phyloP scores from a whole-genome alignment of 106 monocot species.

The Chionographis japonica region DNA sequence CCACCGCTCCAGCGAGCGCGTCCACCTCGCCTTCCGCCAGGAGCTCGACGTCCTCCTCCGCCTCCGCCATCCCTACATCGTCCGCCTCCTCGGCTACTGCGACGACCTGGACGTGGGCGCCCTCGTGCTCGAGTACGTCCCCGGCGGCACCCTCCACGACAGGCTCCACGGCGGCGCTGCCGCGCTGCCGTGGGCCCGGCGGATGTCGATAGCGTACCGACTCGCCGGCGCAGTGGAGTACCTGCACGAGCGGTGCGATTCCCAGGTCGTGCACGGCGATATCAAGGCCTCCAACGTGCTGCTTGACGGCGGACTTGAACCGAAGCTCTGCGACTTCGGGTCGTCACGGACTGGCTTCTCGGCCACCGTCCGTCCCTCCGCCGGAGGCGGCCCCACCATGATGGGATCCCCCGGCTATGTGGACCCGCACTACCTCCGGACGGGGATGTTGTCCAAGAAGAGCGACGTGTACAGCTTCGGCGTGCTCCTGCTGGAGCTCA shows the following conservation, averaged over 20 bases:
- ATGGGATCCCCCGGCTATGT: conserved; percentile 34
- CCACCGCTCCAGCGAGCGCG: conserved; percentile 54
- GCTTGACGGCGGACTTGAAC: conserved; percentile 20
- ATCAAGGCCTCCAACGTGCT: conserved; percentile 64
- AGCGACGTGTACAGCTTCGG: conserved; percentile 84
- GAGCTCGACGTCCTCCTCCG: conserved; percentile 56
- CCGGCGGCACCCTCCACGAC: conserved; percentile 21
- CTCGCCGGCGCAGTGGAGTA: conserved; percentile 42
- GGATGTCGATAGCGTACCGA: conserved; percentile 37
- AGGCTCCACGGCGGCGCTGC: conserved; percentile 16
- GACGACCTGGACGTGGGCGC: conserved; percentile 31
- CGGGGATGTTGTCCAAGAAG: conserved; percentile 49
- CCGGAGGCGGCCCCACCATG: neutral
- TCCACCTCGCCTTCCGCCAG: conserved; percentile 49
- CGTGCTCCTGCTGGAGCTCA: conserved; percentile 54
- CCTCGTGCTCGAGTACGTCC: conserved; percentile 26
- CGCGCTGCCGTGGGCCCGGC: conserved; percentile 36
- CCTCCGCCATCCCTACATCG: conserved; percentile 49
- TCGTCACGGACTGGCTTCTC: conserved; percentile 59
- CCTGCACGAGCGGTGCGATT: conserved; percentile 41
- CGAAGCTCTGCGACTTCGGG: conserved; percentile 70
- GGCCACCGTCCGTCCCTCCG: conserved; percentile 7
- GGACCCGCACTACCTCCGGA: conserved; percentile 28
- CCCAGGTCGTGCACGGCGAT: conserved; percentile 58
- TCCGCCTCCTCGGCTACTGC: conserved; percentile 64